These are phyloP conservation scores for Eimeria necatrix DNA, from an alignment of 169 alveolate genomes.

Conservation along the genomic window DNA sequence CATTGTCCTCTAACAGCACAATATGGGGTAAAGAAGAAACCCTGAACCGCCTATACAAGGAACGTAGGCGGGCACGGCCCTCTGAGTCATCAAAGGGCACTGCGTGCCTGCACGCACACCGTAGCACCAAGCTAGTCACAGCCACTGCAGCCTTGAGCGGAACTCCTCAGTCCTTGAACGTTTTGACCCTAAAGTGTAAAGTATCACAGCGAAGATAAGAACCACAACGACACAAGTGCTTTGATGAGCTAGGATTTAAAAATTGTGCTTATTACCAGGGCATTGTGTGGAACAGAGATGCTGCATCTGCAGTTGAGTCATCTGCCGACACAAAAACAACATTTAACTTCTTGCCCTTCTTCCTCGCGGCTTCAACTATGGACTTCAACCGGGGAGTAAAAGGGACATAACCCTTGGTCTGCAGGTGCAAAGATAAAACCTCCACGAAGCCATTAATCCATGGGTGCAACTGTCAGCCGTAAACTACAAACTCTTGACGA, in stretches of 20 bases:
- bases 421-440: neutral
- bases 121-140: too few relatives aligned
- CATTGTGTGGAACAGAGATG: slow-evolving; percentile 36
- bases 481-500: too few relatives aligned
- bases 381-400: slow-evolving; percentile 54
- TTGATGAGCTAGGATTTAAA: neutral
- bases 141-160: neutral
- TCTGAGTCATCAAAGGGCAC: slow-evolving; percentile 69
- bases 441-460: neutral
- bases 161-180: neutral
- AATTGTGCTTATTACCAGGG: slow-evolving; percentile 15
- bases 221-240: too few relatives aligned
- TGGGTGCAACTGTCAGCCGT: neutral
- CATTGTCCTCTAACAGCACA: slow-evolving; percentile 32
- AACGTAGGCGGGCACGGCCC: neutral
- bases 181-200: neutral
- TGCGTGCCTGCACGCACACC: slow-evolving; percentile 65
- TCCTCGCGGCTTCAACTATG: slow-evolving; percentile 14
- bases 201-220: neutral
- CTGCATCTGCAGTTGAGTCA: neutral
- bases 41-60: slow-evolving; percentile 20
- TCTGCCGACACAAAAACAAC: slow-evolving; percentile 69
- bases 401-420: slow-evolving; percentile 35
- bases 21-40: slow-evolving; percentile 44
- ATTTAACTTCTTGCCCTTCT: slow-evolving; percentile 36